Percentiles rank a stretch among this genome's conserved stretches.
Evolutionary conservation across 257 asterid species (phyloP).

Genomic region (Solanum chmielewskii): DNA sequence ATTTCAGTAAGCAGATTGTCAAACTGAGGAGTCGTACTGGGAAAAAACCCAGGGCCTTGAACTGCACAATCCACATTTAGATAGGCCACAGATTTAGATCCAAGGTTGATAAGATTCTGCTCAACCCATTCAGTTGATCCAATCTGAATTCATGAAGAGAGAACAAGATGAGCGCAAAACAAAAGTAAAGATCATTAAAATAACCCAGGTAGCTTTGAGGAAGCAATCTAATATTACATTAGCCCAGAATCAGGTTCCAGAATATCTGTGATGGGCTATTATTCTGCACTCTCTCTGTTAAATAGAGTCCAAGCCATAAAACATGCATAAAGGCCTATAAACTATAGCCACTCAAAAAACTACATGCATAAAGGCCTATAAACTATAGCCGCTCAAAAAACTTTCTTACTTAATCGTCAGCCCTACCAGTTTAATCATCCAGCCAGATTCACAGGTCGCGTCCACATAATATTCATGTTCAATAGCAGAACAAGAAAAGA

Average conservation of each 20-base stretch:
- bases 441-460: not conserved
- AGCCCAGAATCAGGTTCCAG: not conserved
- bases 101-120: constrained; percentile 69
- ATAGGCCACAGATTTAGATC: constrained; percentile 75
- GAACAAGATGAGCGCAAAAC: constrained; percentile 1
- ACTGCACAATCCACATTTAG: constrained; percentile 92
- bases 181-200: not conserved
- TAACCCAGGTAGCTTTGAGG: not conserved
- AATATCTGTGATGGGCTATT: not conserved
- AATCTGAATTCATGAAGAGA: constrained; percentile 38
- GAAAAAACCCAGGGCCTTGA: constrained; percentile 90
- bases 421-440: not conserved
- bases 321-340: not conserved
- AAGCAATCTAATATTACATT: not conserved
- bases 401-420: not conserved
- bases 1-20: constrained; percentile 75
- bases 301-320: not conserved
- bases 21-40: constrained; percentile 86
- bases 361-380: not conserved
- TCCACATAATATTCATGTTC: not conserved
- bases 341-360: not conserved
- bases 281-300: not conserved
- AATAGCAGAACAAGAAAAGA: not conserved
- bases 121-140: constrained; percentile 98
- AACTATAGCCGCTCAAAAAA: not conserved